A percentile compares a stretch with the other conserved stretches of the same genome.
Evolutionary conservation across 176 grass and related monocot species (phyloP).

Genomic region (Themeda triandra): DNA sequence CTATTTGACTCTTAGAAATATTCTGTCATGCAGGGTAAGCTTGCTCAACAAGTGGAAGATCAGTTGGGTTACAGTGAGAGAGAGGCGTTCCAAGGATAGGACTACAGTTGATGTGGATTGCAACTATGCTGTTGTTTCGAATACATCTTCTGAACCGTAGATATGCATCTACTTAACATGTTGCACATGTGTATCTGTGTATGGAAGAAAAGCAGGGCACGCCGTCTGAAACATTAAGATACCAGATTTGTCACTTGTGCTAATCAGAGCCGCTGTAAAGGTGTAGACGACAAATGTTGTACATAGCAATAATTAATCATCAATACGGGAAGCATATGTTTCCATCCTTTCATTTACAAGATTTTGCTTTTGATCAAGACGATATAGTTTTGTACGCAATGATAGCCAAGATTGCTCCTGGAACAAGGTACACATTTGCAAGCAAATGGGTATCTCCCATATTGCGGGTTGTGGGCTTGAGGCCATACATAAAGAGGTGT

Average conservation of each 20-base stretch:
- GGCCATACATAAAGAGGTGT: background rate
- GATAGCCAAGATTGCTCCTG: too few species aligned
- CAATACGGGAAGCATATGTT: too few species aligned
- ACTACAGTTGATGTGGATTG: conserved; percentile 22
- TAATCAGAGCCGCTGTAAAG: too few species aligned
- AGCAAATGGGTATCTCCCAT: too few species aligned
- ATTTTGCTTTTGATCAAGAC: too few species aligned
- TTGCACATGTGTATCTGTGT: background rate
- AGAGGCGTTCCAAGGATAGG: conserved; percentile 22
- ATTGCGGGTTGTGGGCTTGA: too few species aligned
- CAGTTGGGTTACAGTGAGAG: conserved; percentile 41
- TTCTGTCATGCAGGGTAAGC: conserved; percentile 41
- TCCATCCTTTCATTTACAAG: too few species aligned
- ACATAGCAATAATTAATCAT: too few species aligned
- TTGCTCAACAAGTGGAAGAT: conserved; percentile 58
- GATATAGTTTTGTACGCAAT: too few species aligned
- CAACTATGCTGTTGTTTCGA: conserved; percentile 51
- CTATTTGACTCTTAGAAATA: background rate
- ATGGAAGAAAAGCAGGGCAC: background rate
- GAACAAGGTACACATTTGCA: too few species aligned
- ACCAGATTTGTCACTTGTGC: too few species aligned
- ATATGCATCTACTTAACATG: background rate
- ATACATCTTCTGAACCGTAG: conserved; percentile 27
- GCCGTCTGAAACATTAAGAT: background rate
- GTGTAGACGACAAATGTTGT: too few species aligned